These are phyloP conservation scores for Leishmania lainsoni DNA, from an alignment of 208 protist species.

Conservation along the genomic window DNA sequence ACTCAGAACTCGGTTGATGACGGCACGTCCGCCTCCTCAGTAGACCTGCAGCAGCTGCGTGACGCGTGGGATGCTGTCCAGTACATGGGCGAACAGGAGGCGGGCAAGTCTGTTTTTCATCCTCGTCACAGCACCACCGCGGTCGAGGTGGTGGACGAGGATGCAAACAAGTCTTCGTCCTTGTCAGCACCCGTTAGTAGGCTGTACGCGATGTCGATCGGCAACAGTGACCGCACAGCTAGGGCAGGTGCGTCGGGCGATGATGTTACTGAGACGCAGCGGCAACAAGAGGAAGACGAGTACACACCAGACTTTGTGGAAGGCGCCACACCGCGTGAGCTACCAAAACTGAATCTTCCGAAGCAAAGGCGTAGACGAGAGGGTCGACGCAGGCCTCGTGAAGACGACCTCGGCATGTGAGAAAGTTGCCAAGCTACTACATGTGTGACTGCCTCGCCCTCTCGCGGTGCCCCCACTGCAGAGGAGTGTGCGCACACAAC, in stretches of 20 bases:
- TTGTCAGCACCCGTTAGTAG: neutral
- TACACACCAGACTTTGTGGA: slow-evolving; percentile 64
- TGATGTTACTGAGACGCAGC: neutral
- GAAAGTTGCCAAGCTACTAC: neutral
- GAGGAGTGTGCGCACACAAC: neutral
- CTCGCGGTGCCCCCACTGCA: neutral
- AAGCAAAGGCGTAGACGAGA: slow-evolving; percentile 49
- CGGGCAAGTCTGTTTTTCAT: slow-evolving; percentile 2
- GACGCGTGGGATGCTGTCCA: slow-evolving; percentile 66
- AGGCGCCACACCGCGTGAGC: slow-evolving; percentile 52
- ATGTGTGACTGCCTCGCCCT: neutral
- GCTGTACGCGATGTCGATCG: neutral
- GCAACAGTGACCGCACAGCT: neutral
- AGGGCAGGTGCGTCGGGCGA: neutral
- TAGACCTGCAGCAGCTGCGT: slow-evolving; percentile 53
- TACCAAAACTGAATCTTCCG: slow-evolving; percentile 49
- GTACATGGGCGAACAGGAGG: slow-evolving; percentile 42
- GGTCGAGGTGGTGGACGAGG: neutral
- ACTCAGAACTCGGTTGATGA: slow-evolving; percentile 26
- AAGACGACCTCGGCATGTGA: slow-evolving; percentile 53
- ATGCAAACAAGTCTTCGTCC: neutral
- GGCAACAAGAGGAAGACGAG: slow-evolving; percentile 58
- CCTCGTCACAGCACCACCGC: slow-evolving; percentile 5
- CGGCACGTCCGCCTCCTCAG: slow-evolving; percentile 34
- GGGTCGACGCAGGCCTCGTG: slow-evolving; percentile 54